Base-by-base conservation (phyloP, 2,329 filamentous ascomycete genomes). In the Fusarium drepaniforme region DNA sequence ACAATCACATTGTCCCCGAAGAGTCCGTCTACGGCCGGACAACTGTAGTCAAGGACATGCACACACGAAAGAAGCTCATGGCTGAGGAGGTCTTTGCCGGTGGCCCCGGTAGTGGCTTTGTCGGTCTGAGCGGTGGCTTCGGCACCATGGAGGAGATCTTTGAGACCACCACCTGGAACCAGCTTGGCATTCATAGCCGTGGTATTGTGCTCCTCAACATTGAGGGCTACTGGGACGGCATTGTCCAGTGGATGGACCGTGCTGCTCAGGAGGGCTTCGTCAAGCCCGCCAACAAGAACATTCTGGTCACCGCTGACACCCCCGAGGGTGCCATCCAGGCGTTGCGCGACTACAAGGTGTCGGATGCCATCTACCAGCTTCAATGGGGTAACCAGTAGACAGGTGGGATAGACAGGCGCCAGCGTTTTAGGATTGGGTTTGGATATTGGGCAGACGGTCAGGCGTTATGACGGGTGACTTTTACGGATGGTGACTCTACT, bases 101-200 rank as follows among this genome's bases (percentile, higher is more conserved):
- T 30, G 96, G 93, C 0, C 91, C 92, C 0, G 96, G 96, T 1
- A 93, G 91, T 67, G 96, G 96, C 15, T 99, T 99, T 85, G 91
- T 99, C 46, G 95, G 95, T 33, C 86, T 99, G 69, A 91, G 90
- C 66, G 96, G 96, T 51, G 97, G 97, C 1, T 99, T 96, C 83
- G 97, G 97, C 23, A 99, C 97, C 3, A 89, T 98, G 82, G 97
- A 99, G 86, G 97, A 99, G 88, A 89, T 99, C 81, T 95, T 98
- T 84, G 94, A 97, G 86, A 91, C 94, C 3, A 92, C 92, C 30
- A 97, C 94, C 13, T 99, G 97, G 96, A 98, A 98, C 83, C 97
- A 98, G 86, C 85, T 99, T 60, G 96, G 97, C 1, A 98, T 99
- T 75, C 97, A 98, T 84, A 88, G 88, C 77, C 88, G 89, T 60